These are phyloP conservation scores for Scutellaria baicalensis DNA, from an alignment of 257 asterid species.

Conservation along the genomic window DNA sequence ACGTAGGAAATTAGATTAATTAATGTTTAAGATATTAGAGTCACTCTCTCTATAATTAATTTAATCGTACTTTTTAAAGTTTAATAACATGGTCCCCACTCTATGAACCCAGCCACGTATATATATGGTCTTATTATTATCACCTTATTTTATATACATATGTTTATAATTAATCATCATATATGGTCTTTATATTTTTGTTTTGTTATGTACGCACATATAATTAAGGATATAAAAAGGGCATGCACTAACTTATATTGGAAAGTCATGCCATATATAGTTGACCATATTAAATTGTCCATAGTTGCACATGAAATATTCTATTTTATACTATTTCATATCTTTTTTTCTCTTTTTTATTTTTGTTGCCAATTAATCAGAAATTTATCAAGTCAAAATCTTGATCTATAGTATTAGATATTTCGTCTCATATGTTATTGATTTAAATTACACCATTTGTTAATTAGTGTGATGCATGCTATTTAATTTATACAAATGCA, in stretches of 20 bases:
- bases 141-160: too few species aligned
- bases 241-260: background rate
- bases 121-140: background rate
- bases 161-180: too few species aligned
- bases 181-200: too few species aligned
- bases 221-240: background rate
- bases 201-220: background rate
- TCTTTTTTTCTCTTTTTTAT: too few species aligned
- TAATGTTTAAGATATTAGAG: background rate
- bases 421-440: too few species aligned
- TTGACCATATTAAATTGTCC: constrained; percentile 9
- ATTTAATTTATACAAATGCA: too few species aligned
- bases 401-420: too few species aligned
- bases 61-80: background rate
- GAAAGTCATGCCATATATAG: background rate
- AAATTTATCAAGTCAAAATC: too few species aligned
- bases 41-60: background rate
- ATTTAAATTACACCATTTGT: too few species aligned
- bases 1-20: background rate
- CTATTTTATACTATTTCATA: too few species aligned
- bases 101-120: constrained; percentile 10
- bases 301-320: background rate
- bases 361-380: too few species aligned
- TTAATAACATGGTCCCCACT: constrained; percentile 3
- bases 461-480: too few species aligned